Evolutionary conservation across 192 early-diverging fungal species (phyloP), one percentile per base, ranked within the genome.

Genomic region (Polychytrium aggregatum): DNA sequence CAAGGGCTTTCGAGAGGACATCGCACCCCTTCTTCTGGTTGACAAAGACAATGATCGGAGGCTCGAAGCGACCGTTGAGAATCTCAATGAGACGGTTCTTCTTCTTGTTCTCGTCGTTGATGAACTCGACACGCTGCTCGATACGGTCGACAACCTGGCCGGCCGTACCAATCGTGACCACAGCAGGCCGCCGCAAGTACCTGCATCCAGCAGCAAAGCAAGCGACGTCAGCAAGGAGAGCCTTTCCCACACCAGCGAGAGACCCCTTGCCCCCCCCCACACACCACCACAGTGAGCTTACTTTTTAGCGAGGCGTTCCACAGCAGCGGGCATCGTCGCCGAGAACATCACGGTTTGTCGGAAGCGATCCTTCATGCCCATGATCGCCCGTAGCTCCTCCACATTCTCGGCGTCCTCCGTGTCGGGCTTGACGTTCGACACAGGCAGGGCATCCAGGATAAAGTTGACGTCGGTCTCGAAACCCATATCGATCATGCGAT

Each of bases 261-360:
- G n/a, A n/a, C n/a, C n/a, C n/a, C n/a, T n/a, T n/a, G n/a, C n/a
- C n/a, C n/a, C n/a, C n/a, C n/a, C n/a, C 22, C 37, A 29, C 13
- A 50, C 28, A 47, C 53, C 10, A 25, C 10, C 42, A 17, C n/a
- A 30, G 11, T n/a, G 24, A 7, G 22, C 37, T 55, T 30, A 62
- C 64, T 82, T 82, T 67, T 89, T 90, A 14, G 92, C 96, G 28
- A 98, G 59, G 21, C 90, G 74, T 67, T 98, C 96, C 7, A 98
- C 92, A 0, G 83, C 83, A 1, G 90, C 48, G 5, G 95, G 95
- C 92, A 98, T 97, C 3, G 95, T 98, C 11, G 95, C 95, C 14
- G 93, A 97, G 66, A 98, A 98, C 93, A 98, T 97, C 56, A 91
- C 88, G 0, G 96, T 98, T 63, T 97, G 96, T 30, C 95, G 77